Base-by-base conservation (phyloP, 352 stramenopile genomes). In the Phytopythium chamaehyphon region DNA sequence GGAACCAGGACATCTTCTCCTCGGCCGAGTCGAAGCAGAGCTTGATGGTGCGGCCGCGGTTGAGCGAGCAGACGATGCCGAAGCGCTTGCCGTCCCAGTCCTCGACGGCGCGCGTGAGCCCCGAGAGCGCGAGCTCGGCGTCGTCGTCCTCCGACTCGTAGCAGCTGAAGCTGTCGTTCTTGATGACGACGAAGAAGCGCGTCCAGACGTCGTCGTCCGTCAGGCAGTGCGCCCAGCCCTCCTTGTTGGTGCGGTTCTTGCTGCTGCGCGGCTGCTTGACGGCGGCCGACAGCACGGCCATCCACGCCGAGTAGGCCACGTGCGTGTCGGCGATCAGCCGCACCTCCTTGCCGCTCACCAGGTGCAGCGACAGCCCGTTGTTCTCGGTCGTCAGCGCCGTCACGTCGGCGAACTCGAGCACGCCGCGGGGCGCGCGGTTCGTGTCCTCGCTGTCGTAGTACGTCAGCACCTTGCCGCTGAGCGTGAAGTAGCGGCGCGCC, bases 381-480 rank as follows among this genome's bases (percentile, higher is more conserved):
- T 86, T 75, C 57, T 91, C 80, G 0, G 75, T 87, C 23, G 77
- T 88, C 40, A 88, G 70, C 47, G 75, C 59, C 53, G 74, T 73
- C 40, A 91, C 76, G 52, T 88, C 78, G 43, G 70, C 63, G 40
- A 91, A 83, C 47, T 91, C 78, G 42, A 91, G 64, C 22, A 84
- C 62, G 40, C 80, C 80, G 38, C 80, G 76, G 9, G 80, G 73
- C 3, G 70, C 59, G 18, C 76, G 67, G 36, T 62, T 73, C 23
- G 69, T 87, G 59, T 91, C 75, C 51, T 91, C 80, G 54, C 80
- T 91, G 57, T 91, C 80, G 55, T 83, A 91, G 66, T 91, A 91
- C 11, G 80, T 88, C 12, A 91, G 55, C 49, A 73, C 55, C 51
- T 86, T 86, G 43, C 76, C 80, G 45, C 62, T 83, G 28, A 91